Base-by-base conservation (phyloP, 2,329 filamentous ascomycete species). In the Botrytis aclada region DNA sequence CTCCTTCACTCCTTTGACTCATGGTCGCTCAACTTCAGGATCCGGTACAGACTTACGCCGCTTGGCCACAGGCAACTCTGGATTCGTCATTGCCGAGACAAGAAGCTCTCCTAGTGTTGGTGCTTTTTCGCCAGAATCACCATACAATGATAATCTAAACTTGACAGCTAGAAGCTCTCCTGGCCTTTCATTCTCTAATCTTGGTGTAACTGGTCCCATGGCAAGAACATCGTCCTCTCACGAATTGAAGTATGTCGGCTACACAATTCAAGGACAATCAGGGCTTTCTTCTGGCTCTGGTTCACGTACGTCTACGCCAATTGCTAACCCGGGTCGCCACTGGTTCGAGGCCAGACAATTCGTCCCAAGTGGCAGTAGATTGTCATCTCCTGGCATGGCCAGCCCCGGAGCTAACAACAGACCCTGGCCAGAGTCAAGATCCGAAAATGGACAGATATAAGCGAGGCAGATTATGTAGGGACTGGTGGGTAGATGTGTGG, bases 121-220 rank as follows among this genome's bases (percentile, higher is more conserved):
- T 32, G 37, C n/a, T 8, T 69, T 69, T 9, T 69, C 47, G 0
- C 37, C 47, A 41, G 18, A 16, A 25, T 37, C 34, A 12, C 47
- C 47, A 41, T 6, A 37, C 5, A 4, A 32, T 32, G n/a, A 10
- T 7, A 39, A 56, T 16, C 7, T 22, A 18, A 20, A 39, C 16
- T 32, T n/a, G 2, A 69, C 65, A 41, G 65, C 65, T 16, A 56
- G 65, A 56, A 69, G 65, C 37, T 69, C 65, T 4, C 65, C 65
- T 22, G 47, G 65, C 14, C 12, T 69, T 14, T 56, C 47, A 6
- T 41, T 56, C 18, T 41, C 65, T 1, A 43, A 22, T 37, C n/a
- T n/a, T 12, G 10, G n/a, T 32, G 16, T n/a, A 12, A 7, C 32
- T 6, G n/a, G 34, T 1, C n/a, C 65, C 1, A 69, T 69, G 34